Base-by-base conservation (phyloP, 352 stramenopile species). In the Thraustotheca clavata region DNA sequence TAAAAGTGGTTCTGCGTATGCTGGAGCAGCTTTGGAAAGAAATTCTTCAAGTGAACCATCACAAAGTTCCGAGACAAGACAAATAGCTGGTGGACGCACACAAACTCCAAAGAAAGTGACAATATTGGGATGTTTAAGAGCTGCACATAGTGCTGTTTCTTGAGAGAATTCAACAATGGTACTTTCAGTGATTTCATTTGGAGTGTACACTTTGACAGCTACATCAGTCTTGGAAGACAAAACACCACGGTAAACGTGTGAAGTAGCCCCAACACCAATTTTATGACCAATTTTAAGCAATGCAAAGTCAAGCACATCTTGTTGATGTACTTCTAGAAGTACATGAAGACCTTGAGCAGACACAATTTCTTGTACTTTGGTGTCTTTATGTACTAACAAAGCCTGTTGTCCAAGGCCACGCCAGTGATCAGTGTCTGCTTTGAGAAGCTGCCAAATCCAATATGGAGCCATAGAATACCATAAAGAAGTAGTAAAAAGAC, bases 171-270 rank as follows among this genome's bases (percentile, higher is more conserved):
- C 62, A 4, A 72, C 62, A 14, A 88, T 62, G 5, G 68, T 74
- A 6, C 76, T 71, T 26, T 83, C 72, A 2, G 69, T 68, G 34
- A 87, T 72, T 18, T 68, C 71, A n/a, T 73, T 59, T 29, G 79
- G 79, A n/a, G 71, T 78, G 71, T 81, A 88, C 39, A 86, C 70
- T 34, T 87, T 87, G 63, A 86, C 68, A 0, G 79, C 79, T 4
- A 88, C 77, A 8, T 49, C 70, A 2, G 48, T 62, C 43, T 73
- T 71, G 32, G 68, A 66, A n/a, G 70, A 35, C 4, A 81, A 55
- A 20, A 66, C 65, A n/a, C 78, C 78, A 11, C 63, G 59, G 61
- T 78, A 88, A 1, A 88, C 78, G 7, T 74, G 59, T 0, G 78
- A 73, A 9, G 66, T 80, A 9, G 73, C 60, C 14, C 73, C 73